A percentile compares a stretch with the other conserved stretches of the same genome.
Conservation (phyloP, 352 stramenopile genomes). For the Sclerospora graminicola region DNA sequence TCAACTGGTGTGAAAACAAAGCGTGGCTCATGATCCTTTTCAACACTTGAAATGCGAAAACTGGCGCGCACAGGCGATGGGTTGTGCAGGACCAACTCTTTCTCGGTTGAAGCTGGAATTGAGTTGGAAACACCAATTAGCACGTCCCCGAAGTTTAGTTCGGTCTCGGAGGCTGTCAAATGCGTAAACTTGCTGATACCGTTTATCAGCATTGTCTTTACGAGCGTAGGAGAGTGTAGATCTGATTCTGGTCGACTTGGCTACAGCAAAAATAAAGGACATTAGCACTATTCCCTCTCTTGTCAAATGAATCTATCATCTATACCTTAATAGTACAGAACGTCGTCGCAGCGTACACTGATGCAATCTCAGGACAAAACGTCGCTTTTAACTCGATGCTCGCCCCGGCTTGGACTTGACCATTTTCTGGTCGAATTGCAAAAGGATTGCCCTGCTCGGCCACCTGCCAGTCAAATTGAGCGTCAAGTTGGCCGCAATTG, state of each 20-base stretch:
- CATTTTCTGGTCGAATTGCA: conserved; percentile 53
- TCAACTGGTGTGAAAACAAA: conserved; percentile 71
- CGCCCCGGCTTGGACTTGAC: conserved; percentile 51
- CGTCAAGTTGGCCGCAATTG: conserved; percentile 85
- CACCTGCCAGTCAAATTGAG: conserved; percentile 77
- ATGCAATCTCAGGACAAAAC: conserved; percentile 58
- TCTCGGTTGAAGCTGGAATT: conserved; percentile 37
- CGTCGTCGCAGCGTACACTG: conserved; percentile 82
- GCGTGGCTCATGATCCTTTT: conserved; percentile 77
- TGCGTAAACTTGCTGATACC: too few species aligned
- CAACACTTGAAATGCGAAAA: conserved; percentile 61
- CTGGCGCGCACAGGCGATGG: conserved; percentile 80
- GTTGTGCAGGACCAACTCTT: conserved; percentile 85
- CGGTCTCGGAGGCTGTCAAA: too few species aligned
- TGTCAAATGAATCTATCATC: too few species aligned
- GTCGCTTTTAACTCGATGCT: conserved; percentile 58
- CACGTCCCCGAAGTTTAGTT: conserved; percentile 80
- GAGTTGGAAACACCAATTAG: conserved; percentile 49
- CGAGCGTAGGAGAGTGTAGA: too few species aligned
- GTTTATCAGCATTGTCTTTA: too few species aligned
- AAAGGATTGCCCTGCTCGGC: conserved; percentile 68
- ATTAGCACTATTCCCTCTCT: too few species aligned
- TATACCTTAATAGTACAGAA: conserved; percentile 45
- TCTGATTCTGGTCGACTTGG: too few species aligned
- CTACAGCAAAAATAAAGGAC: too few species aligned